Percentiles rank a stretch among this genome's conserved stretches.
phyloP scores from a whole-genome alignment of 2,329 filamentous ascomycete genomes.

The Talaromyces sp. region DNA sequence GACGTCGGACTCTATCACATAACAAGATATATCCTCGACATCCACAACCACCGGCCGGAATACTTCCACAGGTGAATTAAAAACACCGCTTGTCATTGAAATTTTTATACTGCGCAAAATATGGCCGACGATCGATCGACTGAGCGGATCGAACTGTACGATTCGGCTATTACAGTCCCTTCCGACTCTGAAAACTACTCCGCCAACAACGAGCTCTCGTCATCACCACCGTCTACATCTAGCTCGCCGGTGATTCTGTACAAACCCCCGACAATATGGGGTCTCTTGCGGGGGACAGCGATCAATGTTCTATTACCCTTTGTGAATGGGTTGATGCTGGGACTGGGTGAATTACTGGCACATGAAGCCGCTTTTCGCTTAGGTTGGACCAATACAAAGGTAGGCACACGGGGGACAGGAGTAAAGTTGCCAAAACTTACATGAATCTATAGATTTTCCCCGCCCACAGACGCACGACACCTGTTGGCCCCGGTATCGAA shows the following conservation, averaged over 20 bases:
- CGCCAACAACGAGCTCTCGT: conserved; percentile 36
- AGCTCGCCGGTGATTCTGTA: conserved; percentile 60
- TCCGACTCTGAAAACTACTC: conserved; percentile 51
- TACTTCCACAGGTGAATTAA: not conserved
- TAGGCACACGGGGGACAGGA: conserved; percentile 42
- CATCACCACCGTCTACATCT: conserved; percentile 34
- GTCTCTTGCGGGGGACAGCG: conserved; percentile 77
- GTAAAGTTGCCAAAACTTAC: not conserved
- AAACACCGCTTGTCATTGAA: not conserved
- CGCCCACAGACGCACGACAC: conserved; percentile 58
- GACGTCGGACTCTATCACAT: conserved; percentile 8
- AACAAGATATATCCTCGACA: conserved; percentile 12
- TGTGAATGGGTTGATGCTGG: conserved; percentile 96
- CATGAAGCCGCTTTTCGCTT: conserved; percentile 91
- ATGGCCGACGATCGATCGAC: conserved; percentile 30
- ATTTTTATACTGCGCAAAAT: conserved; percentile 22
- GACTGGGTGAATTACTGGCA: conserved; percentile 93
- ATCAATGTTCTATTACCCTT: conserved; percentile 97
- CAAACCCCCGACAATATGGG: conserved; percentile 82
- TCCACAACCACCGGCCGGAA: not conserved
- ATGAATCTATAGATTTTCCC: conserved; percentile 53
- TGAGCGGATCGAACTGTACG: conserved; percentile 39
- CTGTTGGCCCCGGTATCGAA: conserved; percentile 80
- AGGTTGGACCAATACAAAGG: conserved; percentile 93
- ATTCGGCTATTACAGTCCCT: conserved; percentile 44